Evolutionary conservation across 2,329 filamentous ascomycete species (phyloP), one percentile per base, ranked within the genome.

Genomic region (Exophiala bonariae): DNA sequence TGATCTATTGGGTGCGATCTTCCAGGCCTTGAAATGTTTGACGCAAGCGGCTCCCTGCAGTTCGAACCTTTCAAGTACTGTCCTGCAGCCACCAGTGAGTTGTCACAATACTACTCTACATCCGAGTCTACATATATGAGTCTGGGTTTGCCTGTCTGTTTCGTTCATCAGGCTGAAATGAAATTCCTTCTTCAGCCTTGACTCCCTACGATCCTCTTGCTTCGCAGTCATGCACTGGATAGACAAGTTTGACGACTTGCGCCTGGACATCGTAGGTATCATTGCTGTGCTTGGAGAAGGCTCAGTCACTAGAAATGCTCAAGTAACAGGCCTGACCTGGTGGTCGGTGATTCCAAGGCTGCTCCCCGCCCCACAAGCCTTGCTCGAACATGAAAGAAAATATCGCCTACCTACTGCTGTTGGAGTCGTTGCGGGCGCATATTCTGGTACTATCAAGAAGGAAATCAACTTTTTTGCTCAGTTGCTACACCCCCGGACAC

Each of bases 231-330:
- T 55, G 52, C 41, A 41, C 19, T 47, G 46, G 39, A 49, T 52
- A 19, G 32, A 33, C 31, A 50, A 41, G 9, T 53, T 55, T 16
- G 18, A 26, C 2, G 36, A 38, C n/a, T 36, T 54, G 11, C 47
- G 36, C 19, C 45, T 83, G 36, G 81, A 83, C 58, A 79, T 82
- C 36, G 79, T 84, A 48, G 81, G 79, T 28, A 74, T 84, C 22
- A 74, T 84, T 42, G 81, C 81, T 50, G 77, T 84, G 57, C 79
- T 83, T 47, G 80, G 80, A 60, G 81, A 83, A 65, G 75, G 73
- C 2, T 75, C 77, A 14, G 80, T 83, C 51, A 71, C 75, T 34
- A 76, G 78, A 50, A 79, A 83, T 59, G 68, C 76, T 2, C 80
- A 83, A 61, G 71, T 77, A 41, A 74, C 82, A 52, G 82, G 79